Percentiles rank a stretch among this genome's conserved stretches.
These are phyloP conservation scores for Capsicum chinense DNA, from an alignment of 257 asterid species.

Conservation along the genomic window DNA sequence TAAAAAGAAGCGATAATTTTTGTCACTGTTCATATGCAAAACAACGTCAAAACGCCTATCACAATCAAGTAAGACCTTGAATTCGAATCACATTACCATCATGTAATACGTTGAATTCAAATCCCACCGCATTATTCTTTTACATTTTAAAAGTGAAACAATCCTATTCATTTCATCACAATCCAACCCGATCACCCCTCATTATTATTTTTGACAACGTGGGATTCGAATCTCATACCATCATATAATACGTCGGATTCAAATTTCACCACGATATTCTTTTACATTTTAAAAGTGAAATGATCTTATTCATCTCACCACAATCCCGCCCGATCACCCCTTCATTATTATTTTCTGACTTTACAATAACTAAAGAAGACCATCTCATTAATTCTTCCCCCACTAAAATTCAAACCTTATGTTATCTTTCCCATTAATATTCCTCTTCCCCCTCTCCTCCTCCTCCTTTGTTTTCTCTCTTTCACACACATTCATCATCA, in stretches of 20 bases:
- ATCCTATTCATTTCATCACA: background rate
- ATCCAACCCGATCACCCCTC: too few species aligned
- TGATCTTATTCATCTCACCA: background rate
- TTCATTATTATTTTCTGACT: slow-evolving; percentile 20
- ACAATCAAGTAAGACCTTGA: background rate
- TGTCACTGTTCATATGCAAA: background rate
- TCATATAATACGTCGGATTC: background rate
- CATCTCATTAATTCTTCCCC: slow-evolving; percentile 21
- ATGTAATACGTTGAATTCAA: background rate
- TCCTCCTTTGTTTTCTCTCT: background rate
- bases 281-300: background rate
- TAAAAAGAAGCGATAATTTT: too few species aligned
- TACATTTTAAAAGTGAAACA: background rate
- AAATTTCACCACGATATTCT: too few species aligned
- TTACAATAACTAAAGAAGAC: slow-evolving; percentile 26
- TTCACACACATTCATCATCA: background rate
- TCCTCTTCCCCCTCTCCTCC: background rate
- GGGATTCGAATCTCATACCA: background rate
- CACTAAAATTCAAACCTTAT: slow-evolving; percentile 17
- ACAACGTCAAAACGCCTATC: background rate
- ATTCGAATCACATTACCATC: background rate
- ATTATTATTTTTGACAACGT: too few species aligned
- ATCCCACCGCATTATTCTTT: too few species aligned
- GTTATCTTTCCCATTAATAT: background rate
- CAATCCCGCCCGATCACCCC: background rate